Evolutionary conservation across 805 yeast species (phyloP), one percentile per base, ranked within the genome.

Genomic region (Hanseniaspora thailandica): DNA sequence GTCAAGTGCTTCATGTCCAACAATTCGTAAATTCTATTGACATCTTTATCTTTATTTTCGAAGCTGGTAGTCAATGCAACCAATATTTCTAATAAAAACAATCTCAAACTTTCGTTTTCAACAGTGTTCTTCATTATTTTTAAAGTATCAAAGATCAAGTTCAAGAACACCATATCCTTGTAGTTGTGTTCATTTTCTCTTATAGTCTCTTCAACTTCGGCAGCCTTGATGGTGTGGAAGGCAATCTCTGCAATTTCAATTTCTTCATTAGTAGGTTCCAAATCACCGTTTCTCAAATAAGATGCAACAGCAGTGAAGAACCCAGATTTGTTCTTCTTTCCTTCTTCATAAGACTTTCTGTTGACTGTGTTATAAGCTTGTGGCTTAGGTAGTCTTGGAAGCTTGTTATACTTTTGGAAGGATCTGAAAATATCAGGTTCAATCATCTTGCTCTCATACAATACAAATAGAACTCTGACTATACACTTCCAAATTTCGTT

Each of bases 221-320:
- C 80, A 0, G 90, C 78, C 50, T 77, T 77, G 49, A 90, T 74
- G 63, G 97, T 90, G 59, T 89, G 95, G 41, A 83, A 69, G 0
- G 96, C 84, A 5, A 87, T 81, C 13, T 84, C 66, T 0, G 97
- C 86, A 5, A 86, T 77, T 57, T 88, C 95, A 47, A 93, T 82
- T 60, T 90, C 97, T 62, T 86, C 95, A 54, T 86, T 94, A 1
- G 94, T 78, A 12, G 99, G 99, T 65, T 90, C 97, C n/a, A 25
- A 43, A 52, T 86, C 94, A 61, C 88, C 97, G 19, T 97, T 93
- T 57, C 93, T 86, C 66, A 93, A 76, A 62, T 88, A 90, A 0
- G 96, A 86, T 1, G 97, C 88, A 60, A 93, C 82, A 0, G 97
- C 85, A 0, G 95, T 85, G 53, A 93, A 77, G n/a, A 93, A 63